Evolutionary conservation across 2,329 filamentous ascomycete species (phyloP), one percentile per base, ranked within the genome.

Genomic region (Hypoxylon sp.): DNA sequence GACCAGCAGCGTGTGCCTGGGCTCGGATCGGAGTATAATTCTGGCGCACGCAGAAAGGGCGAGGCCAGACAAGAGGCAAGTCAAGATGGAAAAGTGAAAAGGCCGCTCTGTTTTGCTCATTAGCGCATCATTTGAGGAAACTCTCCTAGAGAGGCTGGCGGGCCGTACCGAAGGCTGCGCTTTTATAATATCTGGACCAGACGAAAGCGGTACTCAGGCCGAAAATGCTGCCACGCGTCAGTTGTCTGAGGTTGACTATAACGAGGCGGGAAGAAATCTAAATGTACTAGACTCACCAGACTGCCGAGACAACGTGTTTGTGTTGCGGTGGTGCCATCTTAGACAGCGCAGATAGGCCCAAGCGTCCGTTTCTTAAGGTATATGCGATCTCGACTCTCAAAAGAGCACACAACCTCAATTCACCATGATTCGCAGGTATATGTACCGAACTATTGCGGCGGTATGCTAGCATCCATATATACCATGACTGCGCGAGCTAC

Each of bases 161-260:
- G 52, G 51, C 50, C 71, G 67, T 78, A 79, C 78, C 78, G 64
- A 79, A 80, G 16, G 78, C 76, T 41, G 77, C 76, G 63, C 78
- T 79, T 56, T 64, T 74, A 59, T 76, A 75, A 63, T 76, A 80
- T 61, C 78, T 72, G 12, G 70, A 74, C 21, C 74, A 76, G 58
- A 78, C 57, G 60, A 75, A 72, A 21, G 72, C 61, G 11, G 59
- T 69, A 54, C 70, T 71, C 11, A 70, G 23, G 34, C 65, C 45
- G 27, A 75, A 65, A 51, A 70, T 58, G 41, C 74, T 76, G 43
- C 14, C 39, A 32, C 12, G 29, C 2, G 61, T 68, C 43, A 67
- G 43, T 46, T 25, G 56, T 54, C 50, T 52, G 27, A n/a, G 47
- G 41, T 55, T 41, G 21, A 41, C 9, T n/a, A 14, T 11, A 34